A percentile compares a stretch with the other conserved stretches of the same genome.
Conservation (phyloP, 257 asterid genomes). For the Nicotiana otophora region DNA sequence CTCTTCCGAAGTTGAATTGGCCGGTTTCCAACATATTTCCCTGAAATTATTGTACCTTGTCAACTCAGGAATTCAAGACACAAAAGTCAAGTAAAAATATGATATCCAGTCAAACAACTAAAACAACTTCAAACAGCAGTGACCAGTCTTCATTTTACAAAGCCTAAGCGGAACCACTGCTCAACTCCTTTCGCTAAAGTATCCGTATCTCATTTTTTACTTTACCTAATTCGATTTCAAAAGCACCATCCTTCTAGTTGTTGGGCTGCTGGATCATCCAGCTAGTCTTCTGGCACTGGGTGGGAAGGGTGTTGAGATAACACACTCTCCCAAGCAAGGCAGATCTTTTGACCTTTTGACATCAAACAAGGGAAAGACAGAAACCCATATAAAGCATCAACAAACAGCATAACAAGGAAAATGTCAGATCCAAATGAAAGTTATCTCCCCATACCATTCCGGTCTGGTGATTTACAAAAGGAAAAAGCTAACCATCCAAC, state of each 20-base stretch:
- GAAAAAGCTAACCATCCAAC: background rate
- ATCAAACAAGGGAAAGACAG: background rate
- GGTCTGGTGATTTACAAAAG: background rate
- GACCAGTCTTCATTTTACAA: background rate
- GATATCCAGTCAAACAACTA: background rate
- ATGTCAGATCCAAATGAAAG: background rate
- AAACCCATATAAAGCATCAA: background rate
- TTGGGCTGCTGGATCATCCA: background rate
- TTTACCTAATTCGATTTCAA: background rate
- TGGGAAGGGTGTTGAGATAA: background rate
- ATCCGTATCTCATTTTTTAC: background rate
- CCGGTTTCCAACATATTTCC: slow-evolving; percentile 65
- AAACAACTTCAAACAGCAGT: background rate
- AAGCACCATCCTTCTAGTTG: background rate
- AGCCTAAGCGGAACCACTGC: background rate
- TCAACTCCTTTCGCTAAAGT: background rate
- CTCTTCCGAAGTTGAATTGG: slow-evolving; percentile 71
- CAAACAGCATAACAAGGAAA: background rate
- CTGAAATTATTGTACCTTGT: slow-evolving; percentile 28
- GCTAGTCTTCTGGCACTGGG: background rate
- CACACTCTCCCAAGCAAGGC: background rate
- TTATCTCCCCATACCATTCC: background rate
- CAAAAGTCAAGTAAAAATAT: background rate
- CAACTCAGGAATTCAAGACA: background rate
- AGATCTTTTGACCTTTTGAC: background rate